Percentiles rank a stretch among this genome's conserved stretches.
Conservation (phyloP, 768 basidiomycete species). For the Rubroboletus satanas region DNA sequence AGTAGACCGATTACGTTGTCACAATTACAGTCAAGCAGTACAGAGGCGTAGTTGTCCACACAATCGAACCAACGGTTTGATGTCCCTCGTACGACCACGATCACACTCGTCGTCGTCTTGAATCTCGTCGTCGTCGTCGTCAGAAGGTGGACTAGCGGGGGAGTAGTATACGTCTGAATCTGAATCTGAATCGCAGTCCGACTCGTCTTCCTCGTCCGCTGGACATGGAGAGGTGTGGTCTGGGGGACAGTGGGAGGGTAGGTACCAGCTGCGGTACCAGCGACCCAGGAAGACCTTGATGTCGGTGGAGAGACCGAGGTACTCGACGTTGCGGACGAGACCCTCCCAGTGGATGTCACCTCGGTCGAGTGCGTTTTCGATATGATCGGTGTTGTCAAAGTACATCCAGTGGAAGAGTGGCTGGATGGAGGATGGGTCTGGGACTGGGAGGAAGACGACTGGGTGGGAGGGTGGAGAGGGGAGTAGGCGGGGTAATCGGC, state of each 20-base stretch:
- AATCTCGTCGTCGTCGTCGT: slow-evolving; percentile 25
- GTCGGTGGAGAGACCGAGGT: slow-evolving; percentile 70
- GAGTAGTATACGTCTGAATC: slow-evolving; percentile 18
- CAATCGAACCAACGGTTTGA: slow-evolving; percentile 37
- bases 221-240: slow-evolving; percentile 19
- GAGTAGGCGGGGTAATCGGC: slow-evolving; percentile 61
- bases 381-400: slow-evolving; percentile 63
- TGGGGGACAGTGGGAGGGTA: slow-evolving; percentile 33
- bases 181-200: slow-evolving; percentile 25
- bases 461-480: slow-evolving; percentile 62
- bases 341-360: slow-evolving; percentile 82
- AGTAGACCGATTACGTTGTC: too few species aligned
- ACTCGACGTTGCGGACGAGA: slow-evolving; percentile 85
- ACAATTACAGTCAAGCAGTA: slow-evolving; percentile 1
- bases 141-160: slow-evolving; percentile 37
- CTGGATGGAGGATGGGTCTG: slow-evolving; percentile 69
- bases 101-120: slow-evolving; percentile 38
- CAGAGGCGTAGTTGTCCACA: slow-evolving; percentile 24
- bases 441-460: slow-evolving; percentile 67
- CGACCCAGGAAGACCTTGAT: slow-evolving; percentile 73
- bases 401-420: slow-evolving; percentile 79
- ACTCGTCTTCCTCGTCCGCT: slow-evolving; percentile 34
- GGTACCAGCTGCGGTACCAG: slow-evolving; percentile 69
- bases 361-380: slow-evolving; percentile 65
- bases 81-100: slow-evolving; percentile 40